phyloP scores from a whole-genome alignment of 768 basidiomycete species.

The Pleurotus djamor region DNA sequence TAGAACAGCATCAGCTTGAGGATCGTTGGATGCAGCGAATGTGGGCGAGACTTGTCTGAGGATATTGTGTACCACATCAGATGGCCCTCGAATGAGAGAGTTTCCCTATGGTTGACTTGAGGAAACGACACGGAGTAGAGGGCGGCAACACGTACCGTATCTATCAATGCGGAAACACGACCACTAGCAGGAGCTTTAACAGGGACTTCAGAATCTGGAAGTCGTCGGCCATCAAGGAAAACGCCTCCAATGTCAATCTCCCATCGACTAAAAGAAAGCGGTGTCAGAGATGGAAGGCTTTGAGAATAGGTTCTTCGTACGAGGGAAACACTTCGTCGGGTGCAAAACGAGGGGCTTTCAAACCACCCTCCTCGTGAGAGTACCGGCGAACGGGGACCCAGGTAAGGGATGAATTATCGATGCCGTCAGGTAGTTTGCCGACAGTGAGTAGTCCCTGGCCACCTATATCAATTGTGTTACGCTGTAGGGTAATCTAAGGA shows the following conservation, averaged over 20 bases:
- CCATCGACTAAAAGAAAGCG: slow-evolving; percentile 41
- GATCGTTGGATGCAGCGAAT: slow-evolving; percentile 19
- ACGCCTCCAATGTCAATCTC: slow-evolving; percentile 68
- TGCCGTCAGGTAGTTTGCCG: slow-evolving; percentile 55
- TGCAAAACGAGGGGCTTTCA: slow-evolving; percentile 49
- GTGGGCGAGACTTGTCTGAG: slow-evolving; percentile 31
- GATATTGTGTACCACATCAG: slow-evolving; percentile 57
- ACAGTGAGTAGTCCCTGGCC: slow-evolving; percentile 60
- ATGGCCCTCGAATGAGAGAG: slow-evolving; percentile 68
- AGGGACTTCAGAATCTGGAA: slow-evolving; percentile 52
- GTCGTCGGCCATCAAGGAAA: slow-evolving; percentile 55
- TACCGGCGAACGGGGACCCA: slow-evolving; percentile 71
- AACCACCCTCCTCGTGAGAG: slow-evolving; percentile 48
- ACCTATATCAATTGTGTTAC: slow-evolving; percentile 56
- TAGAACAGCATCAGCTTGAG: slow-evolving; percentile 26
- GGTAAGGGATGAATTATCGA: slow-evolving; percentile 54
- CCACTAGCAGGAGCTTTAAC: slow-evolving; percentile 26
- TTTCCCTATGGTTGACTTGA: slow-evolving; percentile 48
- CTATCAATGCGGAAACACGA: slow-evolving; percentile 57
- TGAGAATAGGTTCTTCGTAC: not conserved
- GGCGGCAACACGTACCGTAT: slow-evolving; percentile 44
- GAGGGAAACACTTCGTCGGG: slow-evolving; percentile 50
- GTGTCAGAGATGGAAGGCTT: not conserved
- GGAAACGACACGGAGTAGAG: not conserved
- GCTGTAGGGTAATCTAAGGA: slow-evolving; percentile 48